Evolutionary conservation across 2,329 filamentous ascomycete species (phyloP), one percentile per base, ranked within the genome.

Genomic region (Apiospora kogelbergensis): DNA sequence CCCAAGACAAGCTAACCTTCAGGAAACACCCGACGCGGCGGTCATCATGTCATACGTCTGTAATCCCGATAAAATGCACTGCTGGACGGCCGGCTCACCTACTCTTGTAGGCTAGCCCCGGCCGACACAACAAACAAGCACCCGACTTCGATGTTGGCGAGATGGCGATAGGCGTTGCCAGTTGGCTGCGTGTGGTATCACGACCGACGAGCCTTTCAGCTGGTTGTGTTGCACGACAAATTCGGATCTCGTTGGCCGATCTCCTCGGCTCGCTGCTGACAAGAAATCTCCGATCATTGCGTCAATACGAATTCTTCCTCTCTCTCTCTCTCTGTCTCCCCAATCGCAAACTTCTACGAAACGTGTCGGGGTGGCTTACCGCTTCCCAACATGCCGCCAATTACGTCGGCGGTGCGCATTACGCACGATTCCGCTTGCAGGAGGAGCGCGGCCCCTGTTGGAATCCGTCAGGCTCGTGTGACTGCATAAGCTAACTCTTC

Each of bases 181-280:
- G 53, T 60, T n/a, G 9, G 30, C 53, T 33, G 46, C 15, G 46
- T 53, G 46, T 53, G 46, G 46, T 53, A 20, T 33, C 48, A 57
- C 48, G 24, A 22, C 45, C 45, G 26, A 60, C 53, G 30, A 30
- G 53, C 30, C 26, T 37, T 57, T 7, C 20, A 60, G 53, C 30
- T 60, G 53, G 40, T 42, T 42, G 40, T 5, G 53, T 60, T 37
- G 26, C 53, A 60, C 53, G 53, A 22, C 53, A 60, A 60, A 60
- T 60, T 60, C 53, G 53, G 53, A 60, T 60, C 53, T 60, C 17
- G 26, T 60, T 60, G 53, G 30, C 53, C 53, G 53, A 60, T 60
- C 53, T 37, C 17, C 20, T 60, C 53, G 53, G 53, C 37, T 60
- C 10, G 53, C 30, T 60, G 53, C 53, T 60, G 26, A 33, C 53